phyloP scores from a whole-genome alignment of 768 basidiomycete species.

The Roridomyces roridus region DNA sequence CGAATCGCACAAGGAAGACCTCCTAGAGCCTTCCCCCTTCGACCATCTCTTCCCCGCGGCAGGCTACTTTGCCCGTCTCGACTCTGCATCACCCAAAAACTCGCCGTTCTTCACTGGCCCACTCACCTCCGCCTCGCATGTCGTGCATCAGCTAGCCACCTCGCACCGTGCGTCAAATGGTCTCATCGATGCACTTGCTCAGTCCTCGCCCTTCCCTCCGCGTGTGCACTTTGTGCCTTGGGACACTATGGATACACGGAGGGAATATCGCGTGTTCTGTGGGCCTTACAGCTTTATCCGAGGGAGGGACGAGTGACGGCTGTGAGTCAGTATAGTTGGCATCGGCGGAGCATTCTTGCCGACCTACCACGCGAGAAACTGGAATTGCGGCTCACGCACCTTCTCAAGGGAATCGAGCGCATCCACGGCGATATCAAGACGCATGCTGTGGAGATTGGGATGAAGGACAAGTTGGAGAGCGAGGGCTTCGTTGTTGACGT shows the following conservation, averaged over 20 bases:
- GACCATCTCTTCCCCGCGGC: slow-evolving; percentile 17
- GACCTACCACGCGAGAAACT: slow-evolving; percentile 1
- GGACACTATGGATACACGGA: neutral
- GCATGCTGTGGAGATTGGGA: slow-evolving; percentile 4
- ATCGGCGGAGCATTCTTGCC: slow-evolving; percentile 10
- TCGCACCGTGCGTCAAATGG: neutral
- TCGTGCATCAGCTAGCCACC: slow-evolving; percentile 8
- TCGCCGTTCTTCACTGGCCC: slow-evolving; percentile 5
- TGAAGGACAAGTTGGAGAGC: neutral
- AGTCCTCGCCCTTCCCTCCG: neutral
- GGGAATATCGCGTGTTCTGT: slow-evolving; percentile 17
- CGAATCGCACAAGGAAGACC: slow-evolving; percentile 7
- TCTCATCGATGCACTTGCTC: neutral
- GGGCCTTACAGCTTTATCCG: slow-evolving; percentile 9
- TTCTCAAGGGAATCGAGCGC: slow-evolving; percentile 5
- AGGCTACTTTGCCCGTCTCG: slow-evolving; percentile 15
- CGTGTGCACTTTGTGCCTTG: neutral
- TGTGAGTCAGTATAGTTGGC: slow-evolving; percentile 17
- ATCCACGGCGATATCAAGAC: slow-evolving; percentile 8
- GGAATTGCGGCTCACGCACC: neutral
- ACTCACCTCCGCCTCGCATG: neutral
- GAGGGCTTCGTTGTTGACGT: slow-evolving; percentile 16
- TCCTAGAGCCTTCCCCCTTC: slow-evolving; percentile 11
- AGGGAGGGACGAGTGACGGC: slow-evolving; percentile 8
- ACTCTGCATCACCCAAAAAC: slow-evolving; percentile 14